These are phyloP conservation scores for Tephrocybe sp. DNA, from an alignment of 768 basidiomycete species.

Conservation along the genomic window DNA sequence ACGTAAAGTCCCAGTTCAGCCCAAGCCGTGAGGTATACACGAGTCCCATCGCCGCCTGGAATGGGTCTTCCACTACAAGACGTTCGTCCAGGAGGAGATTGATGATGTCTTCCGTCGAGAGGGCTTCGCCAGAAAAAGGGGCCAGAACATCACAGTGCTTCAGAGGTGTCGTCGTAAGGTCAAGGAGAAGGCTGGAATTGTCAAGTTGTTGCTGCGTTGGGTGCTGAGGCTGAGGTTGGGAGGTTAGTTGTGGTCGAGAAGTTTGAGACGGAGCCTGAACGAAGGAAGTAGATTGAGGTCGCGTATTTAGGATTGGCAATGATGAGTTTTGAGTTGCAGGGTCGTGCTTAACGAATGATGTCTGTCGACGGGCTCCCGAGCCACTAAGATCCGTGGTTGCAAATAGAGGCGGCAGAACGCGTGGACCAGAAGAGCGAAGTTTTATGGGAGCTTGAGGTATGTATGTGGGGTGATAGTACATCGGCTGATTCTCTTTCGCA, in stretches of 20 bases:
- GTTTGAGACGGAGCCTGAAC: not conserved
- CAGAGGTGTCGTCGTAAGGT: conserved; percentile 28
- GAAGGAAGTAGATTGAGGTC: not conserved
- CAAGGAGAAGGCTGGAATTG: conserved; percentile 16
- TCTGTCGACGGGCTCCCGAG: too few species aligned
- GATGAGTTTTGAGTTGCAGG: too few species aligned
- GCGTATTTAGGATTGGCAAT: too few species aligned
- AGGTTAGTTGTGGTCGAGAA: not conserved
- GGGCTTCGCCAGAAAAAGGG: conserved; percentile 19
- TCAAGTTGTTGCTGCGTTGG: not conserved
- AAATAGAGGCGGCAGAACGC: conserved; percentile 6
- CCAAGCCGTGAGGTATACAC: conserved; percentile 41
- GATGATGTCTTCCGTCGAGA: conserved; percentile 24
- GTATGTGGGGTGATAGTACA: not conserved
- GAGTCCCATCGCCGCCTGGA: conserved; percentile 50
- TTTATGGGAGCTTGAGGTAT: not conserved
- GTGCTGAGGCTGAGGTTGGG: not conserved
- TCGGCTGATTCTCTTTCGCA: conserved; percentile 7
- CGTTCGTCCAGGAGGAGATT: conserved; percentile 33
- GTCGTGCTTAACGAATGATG: too few species aligned
- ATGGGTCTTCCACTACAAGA: conserved; percentile 35
- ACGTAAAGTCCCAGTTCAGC: conserved; percentile 27
- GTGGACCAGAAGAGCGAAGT: conserved; percentile 5
- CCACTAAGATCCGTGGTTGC: not conserved
- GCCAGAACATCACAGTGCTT: conserved; percentile 35